Evolutionary conservation across 2,329 filamentous ascomycete genomes (phyloP), one percentile per base, ranked within the genome.

Genomic region (Sporothrix globosa): DNA sequence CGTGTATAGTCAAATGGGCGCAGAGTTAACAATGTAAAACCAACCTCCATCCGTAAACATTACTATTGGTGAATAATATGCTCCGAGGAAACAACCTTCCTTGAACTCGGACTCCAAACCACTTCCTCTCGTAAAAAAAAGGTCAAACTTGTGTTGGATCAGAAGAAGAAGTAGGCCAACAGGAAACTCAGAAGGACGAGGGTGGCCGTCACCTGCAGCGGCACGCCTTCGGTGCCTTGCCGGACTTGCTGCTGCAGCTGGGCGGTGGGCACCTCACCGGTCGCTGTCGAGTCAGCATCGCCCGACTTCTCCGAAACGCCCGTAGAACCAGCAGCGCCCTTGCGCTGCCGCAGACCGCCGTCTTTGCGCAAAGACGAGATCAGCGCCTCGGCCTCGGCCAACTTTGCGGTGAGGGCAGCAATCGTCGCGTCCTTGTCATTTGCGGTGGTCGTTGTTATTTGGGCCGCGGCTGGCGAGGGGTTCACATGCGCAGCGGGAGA

Each of bases 151-250:
- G 13, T 19, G 54, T 48, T 21, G 41, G 5, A 39, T 85, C 89
- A 99, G 82, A 99, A 99, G 84, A 99, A 93, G 81, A 98, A 88
- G 82, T 97, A 99, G 69, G 93, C 96, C 76, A 98, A 87, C 78
- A 99, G 82, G 83, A 99, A 99, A 84, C 92, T 94, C 74, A 97
- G 76, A 76, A 99, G 84, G 79, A 94, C 97, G 56, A 99, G 83
- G 27, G 88, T 84, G 27, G 96, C 95, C 58, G 92, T 92, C 73
- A 95, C 87, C 79, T 95, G 91, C 66, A 99, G 88, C 0, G 96
- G 90, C 3, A 99, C 95, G 27, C 96, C 95, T 75, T 93, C 89
- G 74, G 81, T 89, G 79, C 80, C 87, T 75, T 82, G 85, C 78
- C 83, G 84, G 73, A 83, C 83, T 75, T 84, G 84, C 77, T 87